Conservation (phyloP, 148 eudicot genomes). For the Camellia sinensis region DNA sequence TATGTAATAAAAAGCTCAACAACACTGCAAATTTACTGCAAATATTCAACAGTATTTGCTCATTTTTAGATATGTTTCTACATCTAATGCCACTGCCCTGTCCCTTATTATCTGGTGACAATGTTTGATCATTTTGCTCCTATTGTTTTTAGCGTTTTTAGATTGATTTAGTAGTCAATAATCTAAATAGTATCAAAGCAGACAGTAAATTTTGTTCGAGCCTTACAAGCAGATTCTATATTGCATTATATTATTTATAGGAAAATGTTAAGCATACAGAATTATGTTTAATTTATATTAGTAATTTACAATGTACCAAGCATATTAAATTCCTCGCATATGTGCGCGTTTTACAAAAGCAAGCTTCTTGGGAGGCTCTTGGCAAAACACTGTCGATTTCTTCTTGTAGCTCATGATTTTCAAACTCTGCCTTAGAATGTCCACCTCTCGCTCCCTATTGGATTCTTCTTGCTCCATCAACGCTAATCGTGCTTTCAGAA, state of each 20-base stretch:
- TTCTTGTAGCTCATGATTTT: slow-evolving; percentile 53
- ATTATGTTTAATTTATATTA: not conserved
- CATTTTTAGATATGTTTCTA: too few relatives aligned
- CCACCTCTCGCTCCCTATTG: slow-evolving; percentile 59
- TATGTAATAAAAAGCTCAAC: not conserved
- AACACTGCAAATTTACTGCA: not conserved
- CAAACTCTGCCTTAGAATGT: slow-evolving; percentile 68
- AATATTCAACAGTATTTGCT: not conserved
- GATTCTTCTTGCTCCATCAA: slow-evolving; percentile 47
- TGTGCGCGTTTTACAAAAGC: slow-evolving; percentile 11
- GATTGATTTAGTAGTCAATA: too few relatives aligned
- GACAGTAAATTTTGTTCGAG: too few relatives aligned
- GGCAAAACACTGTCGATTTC: slow-evolving; percentile 21
- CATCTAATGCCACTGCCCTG: too few relatives aligned
- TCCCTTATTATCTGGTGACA: too few relatives aligned
- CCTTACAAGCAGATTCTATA: too few relatives aligned
- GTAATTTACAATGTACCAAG: not conserved
- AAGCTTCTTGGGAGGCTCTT: slow-evolving; percentile 18
- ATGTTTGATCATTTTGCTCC: too few relatives aligned
- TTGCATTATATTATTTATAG: not conserved
- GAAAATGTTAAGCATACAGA: not conserved
- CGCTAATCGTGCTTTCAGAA: slow-evolving; percentile 39
- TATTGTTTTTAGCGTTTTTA: too few relatives aligned
- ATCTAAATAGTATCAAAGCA: too few relatives aligned
- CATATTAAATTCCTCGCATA: not conserved